Conservation (phyloP, 164 flowering plant species). For the Buxus sempervirens region DNA sequence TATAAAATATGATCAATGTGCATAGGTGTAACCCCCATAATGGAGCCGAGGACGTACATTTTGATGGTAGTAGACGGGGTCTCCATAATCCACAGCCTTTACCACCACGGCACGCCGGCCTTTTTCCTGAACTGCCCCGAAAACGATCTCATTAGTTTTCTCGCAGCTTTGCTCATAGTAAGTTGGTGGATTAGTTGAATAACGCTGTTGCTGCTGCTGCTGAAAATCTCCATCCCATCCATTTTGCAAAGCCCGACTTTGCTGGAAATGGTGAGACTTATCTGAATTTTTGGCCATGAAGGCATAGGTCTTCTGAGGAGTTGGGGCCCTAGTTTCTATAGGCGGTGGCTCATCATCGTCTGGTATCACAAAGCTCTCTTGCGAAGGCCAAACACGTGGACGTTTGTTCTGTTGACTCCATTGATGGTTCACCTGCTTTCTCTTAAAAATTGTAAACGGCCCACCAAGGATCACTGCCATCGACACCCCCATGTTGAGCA, state of each 20-base stretch:
- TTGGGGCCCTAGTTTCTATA: constrained; percentile 70
- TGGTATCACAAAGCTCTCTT: constrained; percentile 78
- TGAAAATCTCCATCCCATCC: constrained; percentile 59
- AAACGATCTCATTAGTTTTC: constrained; percentile 67
- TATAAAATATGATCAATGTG: constrained; percentile 19
- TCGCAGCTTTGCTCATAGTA: constrained; percentile 67
- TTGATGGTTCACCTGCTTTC: constrained; percentile 33
- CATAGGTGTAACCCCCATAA: constrained; percentile 34
- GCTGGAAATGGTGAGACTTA: constrained; percentile 57
- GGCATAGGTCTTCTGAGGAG: constrained; percentile 79
- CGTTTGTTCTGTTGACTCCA: constrained; percentile 43
- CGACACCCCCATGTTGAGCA: constrained; percentile 44
- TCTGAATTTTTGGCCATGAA: constrained; percentile 87
- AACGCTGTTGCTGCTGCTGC: constrained; percentile 46
- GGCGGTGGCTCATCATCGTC: constrained; percentile 89
- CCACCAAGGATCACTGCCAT: constrained; percentile 57
- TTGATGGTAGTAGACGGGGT: constrained; percentile 40
- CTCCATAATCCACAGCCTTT: constrained; percentile 62
- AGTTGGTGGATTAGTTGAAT: constrained; percentile 56
- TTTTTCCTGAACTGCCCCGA: constrained; percentile 89
- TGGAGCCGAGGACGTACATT: constrained; percentile 43
- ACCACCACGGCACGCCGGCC: constrained; percentile 40
- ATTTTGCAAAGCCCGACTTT: constrained; percentile 48
- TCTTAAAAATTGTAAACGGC: constrained; percentile 55
- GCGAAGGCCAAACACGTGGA: constrained; percentile 61